Evolutionary conservation across 805 yeast genomes (phyloP).

Genomic region (Wickerhamomyces ciferrii): DNA sequence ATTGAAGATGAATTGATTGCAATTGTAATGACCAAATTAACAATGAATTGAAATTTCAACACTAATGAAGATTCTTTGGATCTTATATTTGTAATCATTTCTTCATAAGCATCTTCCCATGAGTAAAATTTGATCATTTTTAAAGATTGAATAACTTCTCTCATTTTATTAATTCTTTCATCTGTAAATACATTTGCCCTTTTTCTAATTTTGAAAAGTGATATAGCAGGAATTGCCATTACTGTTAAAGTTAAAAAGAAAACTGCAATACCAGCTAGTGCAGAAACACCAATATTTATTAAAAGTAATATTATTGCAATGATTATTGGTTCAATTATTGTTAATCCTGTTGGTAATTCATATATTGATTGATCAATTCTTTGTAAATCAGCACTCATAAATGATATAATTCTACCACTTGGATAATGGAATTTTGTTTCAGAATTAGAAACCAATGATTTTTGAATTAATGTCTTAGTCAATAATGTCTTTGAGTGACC

Average conservation of each 20-base stretch:
- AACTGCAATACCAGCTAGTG: conserved; percentile 57
- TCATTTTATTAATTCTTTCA: conserved; percentile 47
- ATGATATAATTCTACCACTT: conserved; percentile 61
- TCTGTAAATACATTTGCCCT: conserved; percentile 54
- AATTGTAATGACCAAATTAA: conserved; percentile 41
- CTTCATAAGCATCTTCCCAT: conserved; percentile 77
- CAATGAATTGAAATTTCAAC: conserved; percentile 47
- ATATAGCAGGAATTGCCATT: conserved; percentile 37
- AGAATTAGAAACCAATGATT: conserved; percentile 56
- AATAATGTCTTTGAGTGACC: conserved; percentile 62
- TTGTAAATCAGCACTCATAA: conserved; percentile 74
- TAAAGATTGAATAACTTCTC: conserved; percentile 54
- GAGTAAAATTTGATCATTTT: conserved; percentile 74
- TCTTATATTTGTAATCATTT: conserved; percentile 45
- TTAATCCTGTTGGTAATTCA: conserved; percentile 47
- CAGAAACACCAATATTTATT: conserved; percentile 60
- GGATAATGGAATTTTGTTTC: conserved; percentile 54
- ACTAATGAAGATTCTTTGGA: conserved; percentile 50
- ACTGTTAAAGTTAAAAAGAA: conserved; percentile 34
- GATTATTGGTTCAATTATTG: conserved; percentile 49
- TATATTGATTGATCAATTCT: conserved; percentile 67
- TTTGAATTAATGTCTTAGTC: conserved; percentile 61
- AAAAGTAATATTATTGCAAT: conserved; percentile 54
- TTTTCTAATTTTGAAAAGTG: conserved; percentile 41
- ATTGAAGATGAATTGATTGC: conserved; percentile 42